Evolutionary conservation across 257 asterid genomes (phyloP), one percentile per base, ranked within the genome.

Genomic region (Solanum phureja): DNA sequence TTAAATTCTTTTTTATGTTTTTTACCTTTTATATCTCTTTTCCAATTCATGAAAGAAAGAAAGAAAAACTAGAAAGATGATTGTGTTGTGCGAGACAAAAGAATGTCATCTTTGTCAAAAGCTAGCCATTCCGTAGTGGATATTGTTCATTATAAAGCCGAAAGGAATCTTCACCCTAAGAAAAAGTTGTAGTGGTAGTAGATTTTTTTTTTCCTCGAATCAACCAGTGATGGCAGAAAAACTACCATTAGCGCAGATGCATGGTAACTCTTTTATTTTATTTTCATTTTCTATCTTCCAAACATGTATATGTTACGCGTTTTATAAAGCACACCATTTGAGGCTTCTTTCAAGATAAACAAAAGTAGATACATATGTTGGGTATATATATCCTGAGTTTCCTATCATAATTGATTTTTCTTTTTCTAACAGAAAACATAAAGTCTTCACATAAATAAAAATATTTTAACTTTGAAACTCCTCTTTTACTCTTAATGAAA

Each of bases 51-150:
- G 0, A 44, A 12, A 44, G 14, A 40, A 12, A 44, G 14, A 40
- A 23, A 21, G 58, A 77, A 76, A 77, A 77, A 21, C n/a, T n/a
- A 77, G 3, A 3, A 77, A 77, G 84, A 24, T 77, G 35, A 77
- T 77, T 77, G 37, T 77, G 37, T 42, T 24, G 1, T 13, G 13
- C 7, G 62, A 7, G 38, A 86, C 42, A 89, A 94, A 90, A 87
- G 89, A 86, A 24, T 33, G 29, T 74, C 89, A 62, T n/a, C 89
- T 89, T 90, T 88, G 90, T 92, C 94, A 95, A 94, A 95, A 91
- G 94, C 87, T 86, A 52, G 46, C 35, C 85, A 88, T 72, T 88
- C 77, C 83, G 23, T 74, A 73, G 68, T 87, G 77, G 71, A 84
- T 69, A 24, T 87, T 19, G 37, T 73, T 87, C 88, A 74, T 83